These are phyloP conservation scores for Sporothrix pseudoabietina DNA, from an alignment of 2,329 filamentous ascomycete species.

Conservation along the genomic window DNA sequence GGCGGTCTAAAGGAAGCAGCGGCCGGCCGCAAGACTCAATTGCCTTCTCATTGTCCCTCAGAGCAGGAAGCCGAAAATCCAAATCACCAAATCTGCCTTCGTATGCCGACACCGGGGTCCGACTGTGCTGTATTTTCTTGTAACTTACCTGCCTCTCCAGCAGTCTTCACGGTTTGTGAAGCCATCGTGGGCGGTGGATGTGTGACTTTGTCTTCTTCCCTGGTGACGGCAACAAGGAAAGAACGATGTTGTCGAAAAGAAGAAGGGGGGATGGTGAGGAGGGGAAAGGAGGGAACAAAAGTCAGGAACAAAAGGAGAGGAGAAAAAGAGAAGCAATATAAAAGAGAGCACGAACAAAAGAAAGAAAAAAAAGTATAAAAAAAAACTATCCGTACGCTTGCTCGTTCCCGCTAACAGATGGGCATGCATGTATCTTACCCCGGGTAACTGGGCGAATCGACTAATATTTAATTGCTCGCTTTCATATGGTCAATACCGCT, in stretches of 20 bases:
- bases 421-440: slow-evolving; percentile 22
- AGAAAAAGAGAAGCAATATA: slow-evolving; percentile 23
- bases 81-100: slow-evolving; percentile 7
- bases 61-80: not conserved
- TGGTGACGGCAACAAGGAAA: slow-evolving; percentile 20
- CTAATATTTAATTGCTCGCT: slow-evolving; percentile 29
- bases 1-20: not conserved
- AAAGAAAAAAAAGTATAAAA: slow-evolving; percentile 23
- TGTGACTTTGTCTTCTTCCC: slow-evolving; percentile 33
- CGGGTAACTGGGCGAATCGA: slow-evolving; percentile 26
- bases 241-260: not conserved
- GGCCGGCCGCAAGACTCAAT: not conserved
- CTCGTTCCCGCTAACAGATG: slow-evolving; percentile 29
- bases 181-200: slow-evolving; percentile 32
- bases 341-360: slow-evolving; percentile 21
- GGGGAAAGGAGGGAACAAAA: slow-evolving; percentile 6
- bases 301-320: slow-evolving; percentile 15
- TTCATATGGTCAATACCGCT: slow-evolving; percentile 26
- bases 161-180: slow-evolving; percentile 34
- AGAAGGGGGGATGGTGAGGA: not conserved
- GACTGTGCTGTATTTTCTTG: not conserved
- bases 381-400: slow-evolving; percentile 18
- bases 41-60: not conserved
- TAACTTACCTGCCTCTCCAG: slow-evolving; percentile 37
- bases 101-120: not conserved